A percentile compares a stretch with the other conserved stretches of the same genome.
Evolutionary conservation across 768 basidiomycete genomes (phyloP).

Genomic region (Lyophyllum decastes): DNA sequence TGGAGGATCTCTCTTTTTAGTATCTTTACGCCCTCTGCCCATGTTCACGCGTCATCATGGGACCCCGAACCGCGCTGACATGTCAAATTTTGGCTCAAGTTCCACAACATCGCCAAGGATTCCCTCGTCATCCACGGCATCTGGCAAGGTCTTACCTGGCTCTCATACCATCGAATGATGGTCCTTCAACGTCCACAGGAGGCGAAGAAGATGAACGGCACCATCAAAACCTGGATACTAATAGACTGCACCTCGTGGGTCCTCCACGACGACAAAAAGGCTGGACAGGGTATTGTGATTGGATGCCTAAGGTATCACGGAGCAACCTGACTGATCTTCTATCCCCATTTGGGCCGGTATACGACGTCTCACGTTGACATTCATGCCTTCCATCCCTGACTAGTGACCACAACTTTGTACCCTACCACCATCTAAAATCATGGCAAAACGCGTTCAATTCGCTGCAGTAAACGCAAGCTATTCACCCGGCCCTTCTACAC

Average conservation of each 20-base stretch:
- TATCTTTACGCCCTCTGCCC: conserved; percentile 6
- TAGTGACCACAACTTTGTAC: conserved; percentile 7
- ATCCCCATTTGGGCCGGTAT: conserved; percentile 13
- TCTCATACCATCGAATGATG: neutral
- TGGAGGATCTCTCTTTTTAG: neutral
- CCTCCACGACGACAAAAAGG: neutral
- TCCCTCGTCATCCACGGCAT: neutral
- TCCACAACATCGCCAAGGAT: neutral
- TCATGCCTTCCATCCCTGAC: conserved; percentile 1
- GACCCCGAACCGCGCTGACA: neutral
- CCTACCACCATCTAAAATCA: conserved; percentile 18
- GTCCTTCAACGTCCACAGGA: neutral
- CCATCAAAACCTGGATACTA: neutral
- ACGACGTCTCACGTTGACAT: conserved; percentile 7
- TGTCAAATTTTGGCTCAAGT: neutral
- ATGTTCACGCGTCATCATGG: neutral
- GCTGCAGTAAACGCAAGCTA: conserved; percentile 37
- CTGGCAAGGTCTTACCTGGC: neutral
- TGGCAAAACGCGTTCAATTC: conserved; percentile 45
- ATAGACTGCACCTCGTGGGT: neutral
- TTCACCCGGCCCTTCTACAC: conserved; percentile 32
- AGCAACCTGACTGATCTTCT: neutral
- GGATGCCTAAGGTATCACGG: neutral
- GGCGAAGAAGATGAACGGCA: neutral
- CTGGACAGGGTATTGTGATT: neutral